Conservation (phyloP, 257 asterid species). For the Solanum ossicruentum region DNA sequence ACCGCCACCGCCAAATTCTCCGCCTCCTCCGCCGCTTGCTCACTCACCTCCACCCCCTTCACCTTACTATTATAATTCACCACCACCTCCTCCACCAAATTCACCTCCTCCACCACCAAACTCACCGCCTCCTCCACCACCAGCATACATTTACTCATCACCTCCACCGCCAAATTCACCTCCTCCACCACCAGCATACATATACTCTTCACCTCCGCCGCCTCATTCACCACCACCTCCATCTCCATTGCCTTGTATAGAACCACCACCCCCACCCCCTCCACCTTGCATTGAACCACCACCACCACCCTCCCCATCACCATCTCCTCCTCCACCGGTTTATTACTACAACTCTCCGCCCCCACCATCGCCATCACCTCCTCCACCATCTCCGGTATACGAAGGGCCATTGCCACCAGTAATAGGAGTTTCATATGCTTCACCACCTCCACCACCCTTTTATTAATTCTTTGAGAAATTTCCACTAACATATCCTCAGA, state of each 20-base stretch:
- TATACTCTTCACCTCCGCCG: constrained; percentile 32
- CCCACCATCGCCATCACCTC: constrained; percentile 3
- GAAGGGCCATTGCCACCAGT: constrained; percentile 84
- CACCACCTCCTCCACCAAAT: constrained; percentile 26
- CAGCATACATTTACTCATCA: neutral
- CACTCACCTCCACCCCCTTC: constrained; percentile 27
- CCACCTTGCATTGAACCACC: constrained; percentile 39
- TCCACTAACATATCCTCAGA: constrained; percentile 31
- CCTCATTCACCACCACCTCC: constrained; percentile 48
- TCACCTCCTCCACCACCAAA: constrained; percentile 5
- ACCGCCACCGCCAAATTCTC: constrained; percentile 7
- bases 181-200: constrained; percentile 37
- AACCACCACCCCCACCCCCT: constrained; percentile 42
- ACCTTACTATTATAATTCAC: neutral
- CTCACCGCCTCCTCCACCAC: neutral
- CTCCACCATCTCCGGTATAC: constrained; percentile 18
- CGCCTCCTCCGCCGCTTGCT: constrained; percentile 10
- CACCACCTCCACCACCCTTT: constrained; percentile 91
- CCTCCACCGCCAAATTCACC: constrained; percentile 20
- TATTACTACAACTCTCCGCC: constrained; percentile 5
- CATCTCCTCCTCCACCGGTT: constrained; percentile 14
- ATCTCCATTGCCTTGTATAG: constrained; percentile 20
- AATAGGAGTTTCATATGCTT: constrained; percentile 57
- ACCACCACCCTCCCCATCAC: constrained; percentile 36
- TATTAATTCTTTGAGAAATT: constrained; percentile 62